Evolutionary conservation across 345 rosid genomes (phyloP), one percentile per base, ranked within the genome.

Genomic region (Mallotus nudiflorus): DNA sequence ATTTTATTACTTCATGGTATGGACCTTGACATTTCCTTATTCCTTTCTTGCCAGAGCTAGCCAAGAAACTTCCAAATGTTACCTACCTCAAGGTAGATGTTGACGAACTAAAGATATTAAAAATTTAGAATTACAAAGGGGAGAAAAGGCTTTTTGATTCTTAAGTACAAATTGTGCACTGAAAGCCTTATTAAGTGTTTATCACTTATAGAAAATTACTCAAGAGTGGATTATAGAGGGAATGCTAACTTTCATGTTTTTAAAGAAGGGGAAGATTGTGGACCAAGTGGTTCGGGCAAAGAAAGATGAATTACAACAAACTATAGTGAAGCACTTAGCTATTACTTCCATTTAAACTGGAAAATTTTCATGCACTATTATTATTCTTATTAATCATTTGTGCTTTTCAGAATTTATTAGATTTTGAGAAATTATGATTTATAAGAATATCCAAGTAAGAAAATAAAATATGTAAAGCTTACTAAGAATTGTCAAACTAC

Each of bases 1-100:
- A 88, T 72, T 92, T 92, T 71, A 80, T 85, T 33, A 92, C 96
- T 60, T 74, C 92, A 33, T 92, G 97, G 96, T 89, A 93, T 48
- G 82, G 83, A 45, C 93, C 97, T 4, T 89, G 92, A 62, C 90
- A 91, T 11, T 9, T 84, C 66, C 85, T 92, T 35, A 72, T 93
- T 22, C 97, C 96, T 45, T 4, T 89, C 73, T 58, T 89, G 69
- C 84, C 67, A 3, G 91, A 90, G 10, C 53, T 82, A 18, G 93
- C 94, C 9, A 90, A 77, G 82, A 87, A 77, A 77, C 48, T 79
- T 68, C 81, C 90, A 0, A 27, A 71, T 56, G 87, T 81, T 57
- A 76, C 68, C 50, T 87, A 87, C 88, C 77, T 92, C 77, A 90
- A 89, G 85, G 93, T 89, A 45, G 97, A 89, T 65, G 88, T 89